Evolutionary conservation across 345 rosid genomes (phyloP).

Genomic region (Eucalyptus marginata): DNA sequence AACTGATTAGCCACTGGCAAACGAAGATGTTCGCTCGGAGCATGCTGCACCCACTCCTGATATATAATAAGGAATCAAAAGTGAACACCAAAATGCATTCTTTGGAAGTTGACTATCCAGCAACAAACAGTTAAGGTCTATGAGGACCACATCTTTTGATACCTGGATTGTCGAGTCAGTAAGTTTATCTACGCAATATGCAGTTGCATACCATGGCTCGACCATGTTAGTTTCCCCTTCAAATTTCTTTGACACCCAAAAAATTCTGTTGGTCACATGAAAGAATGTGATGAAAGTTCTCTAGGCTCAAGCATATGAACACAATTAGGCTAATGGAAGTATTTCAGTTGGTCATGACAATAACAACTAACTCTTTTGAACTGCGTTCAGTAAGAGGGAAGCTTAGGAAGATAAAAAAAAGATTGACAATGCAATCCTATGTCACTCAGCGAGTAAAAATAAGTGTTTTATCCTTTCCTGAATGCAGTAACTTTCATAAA

Average conservation of each 20-base stretch:
- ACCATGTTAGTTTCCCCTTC: conserved; percentile 59
- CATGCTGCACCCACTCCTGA: conserved; percentile 63
- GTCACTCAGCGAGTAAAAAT: neutral
- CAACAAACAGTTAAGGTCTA: neutral
- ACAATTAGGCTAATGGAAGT: neutral
- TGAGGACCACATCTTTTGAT: conserved; percentile 4
- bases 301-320: neutral
- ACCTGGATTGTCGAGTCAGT: conserved; percentile 38
- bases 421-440: neutral
- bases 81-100: neutral
- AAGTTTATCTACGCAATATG: conserved; percentile 60
- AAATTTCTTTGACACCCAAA: conserved; percentile 82
- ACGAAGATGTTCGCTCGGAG: conserved; percentile 52
- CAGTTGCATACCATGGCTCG: conserved; percentile 90
- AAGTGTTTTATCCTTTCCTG: neutral
- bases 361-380: neutral
- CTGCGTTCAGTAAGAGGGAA: neutral
- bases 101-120: neutral
- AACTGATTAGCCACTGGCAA: conserved; percentile 64
- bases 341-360: neutral
- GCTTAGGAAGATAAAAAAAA: neutral
- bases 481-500: neutral
- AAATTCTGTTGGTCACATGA: conserved; percentile 40
- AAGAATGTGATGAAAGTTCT: neutral
- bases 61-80: neutral